These are phyloP conservation scores for Tulasnella calospora DNA, from an alignment of 768 basidiomycete species.

Conservation along the genomic window DNA sequence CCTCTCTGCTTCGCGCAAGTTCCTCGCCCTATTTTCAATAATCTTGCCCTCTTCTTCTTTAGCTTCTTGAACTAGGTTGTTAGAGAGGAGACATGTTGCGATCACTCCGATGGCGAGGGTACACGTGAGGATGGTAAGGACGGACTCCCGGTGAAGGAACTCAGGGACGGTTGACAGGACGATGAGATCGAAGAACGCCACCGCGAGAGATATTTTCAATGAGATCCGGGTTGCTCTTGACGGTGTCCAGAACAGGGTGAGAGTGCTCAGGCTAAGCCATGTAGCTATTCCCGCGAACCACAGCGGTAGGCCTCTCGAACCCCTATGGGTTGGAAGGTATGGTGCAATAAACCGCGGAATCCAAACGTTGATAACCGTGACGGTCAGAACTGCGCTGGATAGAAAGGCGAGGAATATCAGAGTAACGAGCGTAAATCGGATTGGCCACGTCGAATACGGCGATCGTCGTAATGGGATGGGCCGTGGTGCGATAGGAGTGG, in stretches of 20 bases:
- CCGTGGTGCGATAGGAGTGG: neutral
- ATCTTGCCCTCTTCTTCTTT: conserved; percentile 10
- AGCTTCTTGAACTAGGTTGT: conserved; percentile 5
- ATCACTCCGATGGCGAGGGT: neutral
- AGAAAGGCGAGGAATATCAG: neutral
- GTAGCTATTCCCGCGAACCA: neutral
- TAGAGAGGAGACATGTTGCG: neutral
- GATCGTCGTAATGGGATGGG: conserved; percentile 6
- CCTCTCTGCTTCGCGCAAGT: neutral
- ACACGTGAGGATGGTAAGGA: neutral
- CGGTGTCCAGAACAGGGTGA: conserved; percentile 11
- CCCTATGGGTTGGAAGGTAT: conserved; percentile 2
- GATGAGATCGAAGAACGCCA: neutral
- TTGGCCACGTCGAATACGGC: neutral
- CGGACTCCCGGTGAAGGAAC: conserved; percentile 11
- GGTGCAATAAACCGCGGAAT: neutral
- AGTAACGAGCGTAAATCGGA: neutral
- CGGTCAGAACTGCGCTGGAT: neutral
- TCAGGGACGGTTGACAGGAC: neutral
- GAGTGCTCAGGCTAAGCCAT: neutral
- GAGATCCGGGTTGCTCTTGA: conserved; percentile 3
- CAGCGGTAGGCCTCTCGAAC: neutral
- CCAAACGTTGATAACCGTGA: neutral
- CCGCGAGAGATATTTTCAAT: neutral
- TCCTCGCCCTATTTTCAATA: neutral